Evolutionary conservation across 805 yeast genomes (phyloP).

Genomic region (Cyberlindnera bimundalis): DNA sequence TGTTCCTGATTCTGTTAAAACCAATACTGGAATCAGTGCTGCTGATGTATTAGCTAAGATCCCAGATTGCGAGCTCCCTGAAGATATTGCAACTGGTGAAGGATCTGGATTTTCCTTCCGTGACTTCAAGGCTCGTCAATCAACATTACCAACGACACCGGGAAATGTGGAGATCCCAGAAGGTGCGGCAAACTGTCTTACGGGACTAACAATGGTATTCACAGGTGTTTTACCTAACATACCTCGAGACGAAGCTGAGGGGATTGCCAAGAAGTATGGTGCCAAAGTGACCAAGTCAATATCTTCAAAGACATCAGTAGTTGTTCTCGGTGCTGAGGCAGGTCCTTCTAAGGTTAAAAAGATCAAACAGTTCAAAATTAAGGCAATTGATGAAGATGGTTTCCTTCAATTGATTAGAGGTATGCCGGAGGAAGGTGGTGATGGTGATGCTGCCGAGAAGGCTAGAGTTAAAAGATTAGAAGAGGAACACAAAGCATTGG

Average conservation of each 20-base stretch:
- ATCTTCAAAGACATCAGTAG: conserved; percentile 79
- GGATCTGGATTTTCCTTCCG: conserved; percentile 53
- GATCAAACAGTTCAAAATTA: conserved; percentile 67
- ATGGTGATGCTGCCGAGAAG: conserved; percentile 70
- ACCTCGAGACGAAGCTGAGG: conserved; percentile 72
- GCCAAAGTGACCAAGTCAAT: conserved; percentile 87
- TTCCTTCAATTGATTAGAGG: conserved; percentile 65
- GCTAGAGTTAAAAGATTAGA: conserved; percentile 66
- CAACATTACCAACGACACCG: conserved; percentile 31
- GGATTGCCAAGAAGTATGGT: conserved; percentile 79
- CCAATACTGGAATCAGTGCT: conserved; percentile 36
- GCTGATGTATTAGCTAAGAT: conserved; percentile 57
- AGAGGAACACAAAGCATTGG: conserved; percentile 56
- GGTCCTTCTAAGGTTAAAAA: conserved; percentile 92
- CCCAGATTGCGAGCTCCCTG: conserved; percentile 69
- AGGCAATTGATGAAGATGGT: conserved; percentile 85
- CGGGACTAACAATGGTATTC: conserved; percentile 88
- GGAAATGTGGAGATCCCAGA: conserved; percentile 59
- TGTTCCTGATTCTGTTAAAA: conserved; percentile 7
- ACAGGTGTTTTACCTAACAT: conserved; percentile 85
- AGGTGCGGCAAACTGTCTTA: conserved; percentile 81
- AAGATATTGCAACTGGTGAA: conserved; percentile 42
- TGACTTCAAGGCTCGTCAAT: conserved; percentile 51
- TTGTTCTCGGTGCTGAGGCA: conserved; percentile 92
- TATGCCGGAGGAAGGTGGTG: conserved; percentile 93